Evolutionary conservation across 257 asterid species (phyloP), one percentile per base, ranked within the genome.

Genomic region (Verbena officinalis): DNA sequence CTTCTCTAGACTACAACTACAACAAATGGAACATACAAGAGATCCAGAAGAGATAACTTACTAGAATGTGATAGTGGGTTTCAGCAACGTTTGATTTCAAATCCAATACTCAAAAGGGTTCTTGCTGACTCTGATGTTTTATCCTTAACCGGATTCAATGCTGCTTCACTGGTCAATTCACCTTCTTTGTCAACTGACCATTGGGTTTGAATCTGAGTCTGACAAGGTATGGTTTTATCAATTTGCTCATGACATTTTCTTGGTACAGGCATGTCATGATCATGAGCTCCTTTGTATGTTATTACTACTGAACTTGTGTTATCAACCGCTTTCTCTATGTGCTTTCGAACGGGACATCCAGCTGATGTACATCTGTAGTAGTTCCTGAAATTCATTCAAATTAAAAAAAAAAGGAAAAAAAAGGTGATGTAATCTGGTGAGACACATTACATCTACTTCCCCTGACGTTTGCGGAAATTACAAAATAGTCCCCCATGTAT

Each of bases 281-380:
- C 83, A 42, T 87, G 95, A 55, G 59, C 77, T 40, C 90, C 95
- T 70, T 79, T 87, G 67, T 81, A 87, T n/a, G 90, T 81, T 63
- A 87, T 81, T 69, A 85, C 68, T 44, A 66, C 62, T 5, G 81
- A 80, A 55, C 30, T 73, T 9, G 73, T 52, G 71, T 77, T 68
- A 60, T 83, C 95, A 55, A 69, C 70, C 4, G 86, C 93, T 64
- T 62, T 83, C 79, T 87, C 93, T 15, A 81, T 85, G 77, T 87
- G 88, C 77, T 87, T 87, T 49, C 93, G 81, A 75, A 84, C 90
- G 6, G 88, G 88, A 74, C 93, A 87, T 50, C 90, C 95, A 57
- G 85, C 88, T 56, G 93, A 84, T 38, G 93, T 85, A 70, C 95
- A 87, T 53, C 92, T 77, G 57, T 87, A 87, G 66, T 87, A 87